Evolutionary conservation across 23 red algal genomes (phyloP), one percentile per base, ranked within the genome.

Genomic region (Gracilariopsis chorda): DNA sequence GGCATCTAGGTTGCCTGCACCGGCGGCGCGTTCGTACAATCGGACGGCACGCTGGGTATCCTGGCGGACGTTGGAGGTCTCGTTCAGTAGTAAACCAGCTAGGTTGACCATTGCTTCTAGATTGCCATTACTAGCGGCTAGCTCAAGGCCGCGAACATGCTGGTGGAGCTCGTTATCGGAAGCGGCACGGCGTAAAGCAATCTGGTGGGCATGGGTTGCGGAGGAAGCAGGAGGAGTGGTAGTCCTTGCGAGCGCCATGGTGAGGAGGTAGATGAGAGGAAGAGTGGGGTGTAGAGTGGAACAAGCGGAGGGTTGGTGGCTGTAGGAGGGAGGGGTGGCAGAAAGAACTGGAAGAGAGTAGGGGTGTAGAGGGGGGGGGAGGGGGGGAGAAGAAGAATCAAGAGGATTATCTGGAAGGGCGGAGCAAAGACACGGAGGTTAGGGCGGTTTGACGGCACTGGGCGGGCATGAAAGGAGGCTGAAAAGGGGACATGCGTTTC

Each of bases 1-100:
- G 7, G 85, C 85, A 16, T 89, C 85, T 25, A 78, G 51, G 28
- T 29, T 57, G 36, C 85, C 85, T 16, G 48, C 48, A 4, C 69
- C 58, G 8, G 51, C 70, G 68, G 85, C 85, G 42, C 53, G 48
- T 40, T 89, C 69, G 23, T 89, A 89, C 1, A 89, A 52, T 25
- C 69, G 68, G 33, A 89, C 49, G 69, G 85, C 85, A 24, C 85
- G 48, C 32, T 78, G 68, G 10, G 85, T 24, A 39, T 89, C 85
- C 35, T 43, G 51, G 32, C 12, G 42, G 1, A 78, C 45, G 35
- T 57, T n/a, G 10, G 41, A 16, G 16, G 85, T 76, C 17, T 69
- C 85, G 40, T 89, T 69, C 21, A 89, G 48, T 8, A 77, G 32
- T 60, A 89, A 69, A 2, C 47, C 20, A 10, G 85, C 85, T 29